Base-by-base conservation (phyloP, 2,329 filamentous ascomycete species). In the Trichoderma koningiopsis region DNA sequence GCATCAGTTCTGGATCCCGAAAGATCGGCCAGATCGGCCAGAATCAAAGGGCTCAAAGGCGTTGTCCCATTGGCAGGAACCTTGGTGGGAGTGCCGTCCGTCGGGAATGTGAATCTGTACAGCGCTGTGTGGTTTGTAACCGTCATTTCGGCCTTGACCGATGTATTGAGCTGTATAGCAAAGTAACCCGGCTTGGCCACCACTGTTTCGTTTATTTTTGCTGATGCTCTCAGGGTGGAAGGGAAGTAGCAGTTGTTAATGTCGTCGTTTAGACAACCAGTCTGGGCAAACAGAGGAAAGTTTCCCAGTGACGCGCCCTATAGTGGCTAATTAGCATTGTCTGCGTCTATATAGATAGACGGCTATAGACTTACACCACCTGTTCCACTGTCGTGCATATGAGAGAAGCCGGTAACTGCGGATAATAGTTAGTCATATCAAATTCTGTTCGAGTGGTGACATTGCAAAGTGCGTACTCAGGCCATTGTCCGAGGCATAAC, bases 171-270 rank as follows among this genome's bases (percentile, higher is more conserved):
- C 40, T 82, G 82, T 8, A 91, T 77, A 3, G 83, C 79, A 74
- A 91, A 91, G 75, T 90, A 90, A 10, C 89, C 89, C 2, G 88
- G 86, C n/a, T 82, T 81, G 6, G 88, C 87, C 29, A 80, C 77
- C n/a, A 85, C 81, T 0, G 85, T 85, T 59, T 82, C 82, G 8
- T 84, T 83, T 63, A 84, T 80, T 47, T 86, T 84, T 16, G 80
- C 76, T 0, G 83, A 83, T 11, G 83, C 81, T 67, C 89, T 81
- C 5, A 79, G 73, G 4, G 76, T 75, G 29, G 85, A 84, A 3
- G 83, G 79, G 72, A 85, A 90, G 43, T 82, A 80, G 78, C 88
- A 91, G 47, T 79, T 76, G 47, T 79, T 73, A 40, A 82, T 75
- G 52, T 83, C 78, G 72, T 86, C 82, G 7, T 80, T 79, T 0